Base-by-base conservation (phyloP, 2,329 filamentous ascomycete species). In the Calonectria hongkongensis region DNA sequence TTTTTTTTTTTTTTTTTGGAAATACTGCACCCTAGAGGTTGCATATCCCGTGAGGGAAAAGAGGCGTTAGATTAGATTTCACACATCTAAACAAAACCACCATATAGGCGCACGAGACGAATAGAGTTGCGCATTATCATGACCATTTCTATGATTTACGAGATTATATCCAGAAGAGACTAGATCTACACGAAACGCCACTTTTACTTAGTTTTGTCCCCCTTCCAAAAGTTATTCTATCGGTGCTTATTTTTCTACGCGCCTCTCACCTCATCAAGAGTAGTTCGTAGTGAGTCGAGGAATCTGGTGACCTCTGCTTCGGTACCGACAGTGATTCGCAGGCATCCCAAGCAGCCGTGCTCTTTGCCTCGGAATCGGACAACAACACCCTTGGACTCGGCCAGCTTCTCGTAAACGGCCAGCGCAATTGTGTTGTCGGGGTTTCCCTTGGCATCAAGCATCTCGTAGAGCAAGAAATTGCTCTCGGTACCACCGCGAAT, bases 351-450 rank as follows among this genome's bases (percentile, higher is more conserved):
- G 82, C 97, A 99, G 5, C 96, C 96, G 76, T 94, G 88, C 87
- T 99, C 97, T 86, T 96, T 97, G 60, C 97, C 97, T 78, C 97
- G 89, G 84, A 98, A 99, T 67, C 97, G 89, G 4, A 98, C 96
- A 8, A 99, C 96, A 0, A 99, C 96, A 0, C 96, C 95, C 82
- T 92, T 93, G 48, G 92, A 90, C 87, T 98, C 95, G 0, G 97
- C 97, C 79, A 99, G 88, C 36, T 87, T 88, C 85, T 97, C 92
- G 83, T 99, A 99, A 9, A 96, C 93, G 13, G 91, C 91, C 79
- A 96, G 83, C 18, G 97, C 97, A 1, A 91, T 90, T 62, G 88
- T 87, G 78, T 98, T 99, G 81, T 95, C 94, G 1, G 97, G 94
- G 81, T 92, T 87, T 0, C 94, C 95, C 2, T 89, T 85, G 25